Evolutionary conservation across 306 rosid species (phyloP), one percentile per base, ranked within the genome.

Genomic region (Mimosa bimucronata): DNA sequence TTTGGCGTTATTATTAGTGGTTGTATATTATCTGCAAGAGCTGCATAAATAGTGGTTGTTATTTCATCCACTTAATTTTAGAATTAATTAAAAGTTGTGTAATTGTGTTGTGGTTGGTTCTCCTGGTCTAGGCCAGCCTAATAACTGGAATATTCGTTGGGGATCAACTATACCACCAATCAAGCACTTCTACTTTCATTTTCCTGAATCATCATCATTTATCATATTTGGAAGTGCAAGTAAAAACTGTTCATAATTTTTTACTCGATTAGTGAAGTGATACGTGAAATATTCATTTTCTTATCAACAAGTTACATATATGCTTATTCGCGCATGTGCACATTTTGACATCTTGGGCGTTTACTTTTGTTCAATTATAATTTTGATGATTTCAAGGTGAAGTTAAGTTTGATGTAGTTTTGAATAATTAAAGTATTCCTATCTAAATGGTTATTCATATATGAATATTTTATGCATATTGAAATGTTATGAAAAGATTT

Each of bases 1-100:
- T 44, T 75, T 67, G 50, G 44, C 75, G 74, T 62, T 74, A 74
- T 75, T 64, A 74, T 64, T 75, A 60, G 64, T 2, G 13, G 3
- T 65, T 50, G 75, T 64, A 26, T 73, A 61, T 50, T 37, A 62
- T 58, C 66, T 66, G 72, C 82, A 45, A 45, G 21, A 53, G 71
- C 45, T 44, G 21, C 73, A 25, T 67, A 71, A 68, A 18, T 62
- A 9, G 8, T 62, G 11, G 44, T 41, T 78, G 53, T 57, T 60
- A 52, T 76, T 50, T 78, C 46, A 37, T 45, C 50, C 13, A 45
- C 1, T 11, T 45, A 45, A 15, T 45, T 13, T 45, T 45, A 13
- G 50, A 14, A 45, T 45, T 15, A 45, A 45, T 45, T 13, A 12
- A 45, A 45, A 2, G 50, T 13, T 45, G 68, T 28, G 41, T 1